Base-by-base conservation (phyloP, 495 filamentous ascomycete genomes). In the Polyplosphaeria fusca region DNA sequence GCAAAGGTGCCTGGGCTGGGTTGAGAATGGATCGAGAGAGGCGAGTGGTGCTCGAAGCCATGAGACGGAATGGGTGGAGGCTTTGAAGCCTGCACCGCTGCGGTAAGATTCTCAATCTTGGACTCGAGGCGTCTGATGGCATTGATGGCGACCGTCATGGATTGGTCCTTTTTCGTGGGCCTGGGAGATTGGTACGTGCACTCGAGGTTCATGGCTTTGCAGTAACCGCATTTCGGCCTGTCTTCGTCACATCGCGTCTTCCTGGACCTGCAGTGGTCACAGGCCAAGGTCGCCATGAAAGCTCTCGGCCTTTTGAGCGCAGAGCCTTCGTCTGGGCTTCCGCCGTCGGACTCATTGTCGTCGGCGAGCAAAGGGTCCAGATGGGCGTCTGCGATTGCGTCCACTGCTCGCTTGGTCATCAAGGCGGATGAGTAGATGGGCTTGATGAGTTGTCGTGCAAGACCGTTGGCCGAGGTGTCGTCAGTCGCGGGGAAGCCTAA, bases 191-290 rank as follows among this genome's bases (percentile, higher is more conserved):
- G 57, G 41, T 65, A 65, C 1, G 22, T 50, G 35, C 62, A 65
- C 18, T 50, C 49, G 4, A 51, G 14, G 23, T 54, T 49, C 18
- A 23, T 35, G 12, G 38, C 35, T 32, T 52, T 61, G 47, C 62
- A 65, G 25, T 43, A 58, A n/a, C 62, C 62, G 38, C 62, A 65
- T 52, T 40, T 41, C 7, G 62, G 62, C 4, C 58, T 45, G 37
- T 61, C 62, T 35, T 65, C 62, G 42, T 65, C 62, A 27, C 62
- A 65, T 56, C 62, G 24, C 1, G 52, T 61, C 42, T 65, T 65
- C 20, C 51, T 43, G 4, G 45, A 14, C 16, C 62, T n/a, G 26
- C 62, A 65, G 18, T 11, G 48, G 24, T 65, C 53, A 23, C 62
- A 65, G 2, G 14, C 30, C 30, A 35, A 35, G 7, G 30, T 35